phyloP scores from a whole-genome alignment of 2,329 filamentous ascomycete species.

The Pyricularia sp. region DNA sequence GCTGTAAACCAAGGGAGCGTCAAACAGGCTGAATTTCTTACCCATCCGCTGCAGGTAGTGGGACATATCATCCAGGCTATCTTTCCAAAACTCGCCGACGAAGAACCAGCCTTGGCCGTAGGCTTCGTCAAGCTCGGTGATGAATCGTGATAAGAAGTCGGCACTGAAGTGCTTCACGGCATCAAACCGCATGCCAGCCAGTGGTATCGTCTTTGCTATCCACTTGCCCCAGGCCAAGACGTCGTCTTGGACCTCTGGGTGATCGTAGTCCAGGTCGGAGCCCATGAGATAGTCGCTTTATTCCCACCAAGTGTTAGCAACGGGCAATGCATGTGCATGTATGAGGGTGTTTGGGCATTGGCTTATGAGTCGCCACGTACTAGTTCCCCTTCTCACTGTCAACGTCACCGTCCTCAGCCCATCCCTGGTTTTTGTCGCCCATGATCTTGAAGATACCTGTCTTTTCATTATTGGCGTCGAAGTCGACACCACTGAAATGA shows the following conservation, averaged over 20 bases:
- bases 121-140: constrained; percentile 38
- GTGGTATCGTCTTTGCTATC: constrained; percentile 46
- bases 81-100: constrained; percentile 26
- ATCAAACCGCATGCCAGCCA: constrained; percentile 57
- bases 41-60: constrained; percentile 30
- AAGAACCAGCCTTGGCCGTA: constrained; percentile 24
- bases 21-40: constrained; percentile 48
- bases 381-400: constrained; percentile 52
- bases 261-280: constrained; percentile 52
- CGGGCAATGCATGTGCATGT: constrained; percentile 35
- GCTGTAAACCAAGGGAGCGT: constrained; percentile 55
- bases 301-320: background rate
- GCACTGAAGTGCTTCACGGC: constrained; percentile 61
- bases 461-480: constrained; percentile 42
- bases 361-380: constrained; percentile 12
- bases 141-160: constrained; percentile 53
- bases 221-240: constrained; percentile 55
- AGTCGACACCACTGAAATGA: constrained; percentile 60
- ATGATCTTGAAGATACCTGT: constrained; percentile 58
- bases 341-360: too few relatives aligned
- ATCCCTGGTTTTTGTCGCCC: constrained; percentile 41
- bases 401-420: constrained; percentile 48
- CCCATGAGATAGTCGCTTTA: constrained; percentile 58
- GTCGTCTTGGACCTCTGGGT: constrained; percentile 50
- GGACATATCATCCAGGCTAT: constrained; percentile 20